A percentile compares a stretch with the other conserved stretches of the same genome.
phyloP scores from a whole-genome alignment of 495 filamentous ascomycete genomes.

The Aspergillus homomorphus region DNA sequence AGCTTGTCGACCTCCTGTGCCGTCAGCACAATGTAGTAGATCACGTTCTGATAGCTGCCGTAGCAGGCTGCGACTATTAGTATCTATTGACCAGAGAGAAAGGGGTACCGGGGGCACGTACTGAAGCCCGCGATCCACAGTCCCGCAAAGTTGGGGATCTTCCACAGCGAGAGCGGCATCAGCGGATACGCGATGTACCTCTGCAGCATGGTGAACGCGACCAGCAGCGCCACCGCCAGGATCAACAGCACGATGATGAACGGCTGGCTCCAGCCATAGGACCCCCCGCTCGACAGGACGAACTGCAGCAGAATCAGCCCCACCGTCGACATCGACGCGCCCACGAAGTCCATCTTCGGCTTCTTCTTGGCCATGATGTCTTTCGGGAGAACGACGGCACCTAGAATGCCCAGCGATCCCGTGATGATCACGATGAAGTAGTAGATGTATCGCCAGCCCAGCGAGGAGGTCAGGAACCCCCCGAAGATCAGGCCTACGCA shows the following conservation, averaged over 20 bases:
- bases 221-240: slow-evolving; percentile 37
- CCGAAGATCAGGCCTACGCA: slow-evolving; percentile 37
- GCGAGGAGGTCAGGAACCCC: slow-evolving; percentile 35
- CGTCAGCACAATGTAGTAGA: slow-evolving; percentile 39
- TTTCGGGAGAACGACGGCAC: slow-evolving; percentile 33
- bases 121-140: slow-evolving; percentile 39
- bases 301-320: slow-evolving; percentile 39
- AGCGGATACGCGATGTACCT: slow-evolving; percentile 34
- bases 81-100: neutral
- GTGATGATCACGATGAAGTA: slow-evolving; percentile 36
- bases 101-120: slow-evolving; percentile 14
- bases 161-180: slow-evolving; percentile 37
- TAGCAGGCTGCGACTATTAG: slow-evolving; percentile 32
- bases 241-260: slow-evolving; percentile 47
- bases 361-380: slow-evolving; percentile 20
- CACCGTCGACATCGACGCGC: slow-evolving; percentile 32
- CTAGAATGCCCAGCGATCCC: slow-evolving; percentile 26
- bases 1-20: slow-evolving; percentile 35
- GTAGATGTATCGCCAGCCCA: slow-evolving; percentile 40
- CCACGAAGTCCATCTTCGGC: slow-evolving; percentile 33
- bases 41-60: slow-evolving; percentile 39
- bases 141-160: slow-evolving; percentile 36
- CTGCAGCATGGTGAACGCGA: slow-evolving; percentile 34
- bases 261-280: slow-evolving; percentile 45
- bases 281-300: slow-evolving; percentile 34